A percentile compares a stretch with the other conserved stretches of the same genome.
phyloP scores from a whole-genome alignment of 768 basidiomycete genomes.

The Russula foetens region DNA sequence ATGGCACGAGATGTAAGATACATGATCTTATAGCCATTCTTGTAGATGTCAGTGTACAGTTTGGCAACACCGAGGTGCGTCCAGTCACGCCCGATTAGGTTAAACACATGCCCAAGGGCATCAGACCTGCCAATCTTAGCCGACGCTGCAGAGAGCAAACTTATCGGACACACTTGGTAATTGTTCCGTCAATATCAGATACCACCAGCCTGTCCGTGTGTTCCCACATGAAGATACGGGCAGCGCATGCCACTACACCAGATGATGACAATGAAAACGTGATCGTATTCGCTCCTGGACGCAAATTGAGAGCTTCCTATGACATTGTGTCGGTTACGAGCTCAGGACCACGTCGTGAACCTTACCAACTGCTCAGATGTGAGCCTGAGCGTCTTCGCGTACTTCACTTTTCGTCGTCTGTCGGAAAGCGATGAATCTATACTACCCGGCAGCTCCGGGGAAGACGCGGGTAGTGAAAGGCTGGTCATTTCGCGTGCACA shows the following conservation, averaged over 20 bases:
- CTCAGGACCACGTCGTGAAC: conserved; percentile 2
- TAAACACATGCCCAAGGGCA: conserved; percentile 92
- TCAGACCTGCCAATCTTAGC: conserved; percentile 57
- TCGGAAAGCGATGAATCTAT: neutral
- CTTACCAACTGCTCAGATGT: conserved; percentile 91
- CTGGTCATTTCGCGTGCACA: neutral
- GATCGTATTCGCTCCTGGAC: conserved; percentile 82
- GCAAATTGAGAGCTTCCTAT: conserved; percentile 79
- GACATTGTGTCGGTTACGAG: neutral
- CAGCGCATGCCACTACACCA: conserved; percentile 76
- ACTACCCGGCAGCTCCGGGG: neutral
- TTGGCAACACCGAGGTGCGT: conserved; percentile 96
- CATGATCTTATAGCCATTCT: conserved; percentile 97
- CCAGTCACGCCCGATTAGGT: conserved; percentile 98
- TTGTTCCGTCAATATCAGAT: conserved; percentile 98
- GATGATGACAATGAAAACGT: conserved; percentile 88
- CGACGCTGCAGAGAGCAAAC: neutral
- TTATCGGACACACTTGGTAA: conserved; percentile 70
- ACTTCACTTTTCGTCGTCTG: conserved; percentile 40
- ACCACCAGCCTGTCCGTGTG: conserved; percentile 84
- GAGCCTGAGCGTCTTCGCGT: conserved; percentile 85
- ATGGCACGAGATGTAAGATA: conserved; percentile 96
- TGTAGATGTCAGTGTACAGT: conserved; percentile 88
- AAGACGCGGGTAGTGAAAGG: neutral
- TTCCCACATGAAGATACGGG: conserved; percentile 94